A percentile compares a stretch with the other conserved stretches of the same genome.
Conservation (phyloP, 108 stramenopile genomes). For the Skeletonema menzelii region DNA sequence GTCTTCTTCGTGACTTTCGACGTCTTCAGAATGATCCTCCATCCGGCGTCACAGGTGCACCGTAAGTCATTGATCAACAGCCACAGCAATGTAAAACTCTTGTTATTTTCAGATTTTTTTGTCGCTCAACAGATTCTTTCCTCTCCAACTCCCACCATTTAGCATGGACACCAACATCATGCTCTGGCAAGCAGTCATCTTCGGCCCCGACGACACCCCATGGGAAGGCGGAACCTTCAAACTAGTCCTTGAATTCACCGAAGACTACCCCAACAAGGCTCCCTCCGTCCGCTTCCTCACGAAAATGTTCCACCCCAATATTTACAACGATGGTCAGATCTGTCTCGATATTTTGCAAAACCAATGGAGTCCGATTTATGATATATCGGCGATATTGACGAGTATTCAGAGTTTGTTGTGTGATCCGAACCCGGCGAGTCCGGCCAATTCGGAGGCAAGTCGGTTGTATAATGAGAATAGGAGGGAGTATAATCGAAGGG, state of each 20-base stretch:
- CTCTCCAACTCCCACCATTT: background rate
- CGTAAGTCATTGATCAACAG: slow-evolving; percentile 21
- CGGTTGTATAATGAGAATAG: slow-evolving; percentile 97
- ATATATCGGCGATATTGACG: slow-evolving; percentile 99
- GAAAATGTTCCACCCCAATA: slow-evolving; percentile 99
- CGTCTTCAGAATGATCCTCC: slow-evolving; percentile 99
- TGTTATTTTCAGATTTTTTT: background rate
- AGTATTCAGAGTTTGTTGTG: slow-evolving; percentile 98
- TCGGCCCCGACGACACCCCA: slow-evolving; percentile 99
- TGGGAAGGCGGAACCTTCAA: slow-evolving; percentile 99
- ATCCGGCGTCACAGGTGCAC: slow-evolving; percentile 96
- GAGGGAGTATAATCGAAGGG: slow-evolving; percentile 98
- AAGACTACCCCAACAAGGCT: slow-evolving; percentile 99
- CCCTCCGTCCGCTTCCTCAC: slow-evolving; percentile 97
- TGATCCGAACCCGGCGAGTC: slow-evolving; percentile 99
- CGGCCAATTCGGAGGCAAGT: slow-evolving; percentile 96
- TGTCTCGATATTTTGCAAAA: slow-evolving; percentile 99
- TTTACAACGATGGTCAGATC: slow-evolving; percentile 99
- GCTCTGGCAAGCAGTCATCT: slow-evolving; percentile 97
- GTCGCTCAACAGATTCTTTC: background rate
- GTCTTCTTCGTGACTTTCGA: slow-evolving; percentile 92
- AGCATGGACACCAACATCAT: slow-evolving; percentile 97
- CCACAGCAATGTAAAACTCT: too few species aligned
- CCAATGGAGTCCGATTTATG: slow-evolving; percentile 99
- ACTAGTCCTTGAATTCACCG: slow-evolving; percentile 96